Evolutionary conservation across 2,329 filamentous ascomycete genomes (phyloP), one percentile per base, ranked within the genome.

Genomic region (Cercospora sp.): DNA sequence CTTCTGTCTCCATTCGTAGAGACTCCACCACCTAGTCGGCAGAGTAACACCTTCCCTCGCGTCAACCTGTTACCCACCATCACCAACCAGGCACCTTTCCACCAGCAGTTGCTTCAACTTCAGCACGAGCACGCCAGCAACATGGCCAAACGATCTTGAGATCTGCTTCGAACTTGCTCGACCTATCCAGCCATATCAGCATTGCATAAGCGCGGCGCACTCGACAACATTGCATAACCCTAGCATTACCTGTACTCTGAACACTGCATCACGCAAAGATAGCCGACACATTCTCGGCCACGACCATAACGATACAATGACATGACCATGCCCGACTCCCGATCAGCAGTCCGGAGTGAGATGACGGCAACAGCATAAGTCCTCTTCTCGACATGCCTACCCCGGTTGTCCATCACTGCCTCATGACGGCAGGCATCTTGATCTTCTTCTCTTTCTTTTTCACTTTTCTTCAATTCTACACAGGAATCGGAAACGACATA

Each of bases 1-100:
- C 78, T 84, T 1, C 82, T 82, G 7, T 84, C 83, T 51, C 83
- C 83, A 0, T 84, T 84, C 68, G 77, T 77, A 45, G 79, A 80
- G 64, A 77, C 78, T 28, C 74, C 81, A 6, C 77, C 73, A 62
- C 69, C 69, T 1, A 74, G 74, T 42, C 71, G 75, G 20, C 77
- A 78, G 61, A 77, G 75, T 73, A 83, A 83, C 69, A 84, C 82
- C 5, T 84, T 84, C 68, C 83, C 83, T 16, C 80, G 83, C 61
- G 79, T 79, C 66, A 79, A 70, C 58, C 45, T 75, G 48, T 45
- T 74, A n/a, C 72, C 74, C 8, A 72, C 73, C 23, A 59, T 68
- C 30, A 60, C 61, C 65, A 75, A 77, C 59, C 75, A 75, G 51
- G 68, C 72, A 45, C 75, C 75, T 3, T 78, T 78, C 66, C 73